A percentile compares a stretch with the other conserved stretches of the same genome.
Conservation (phyloP, 129 eudicot species). For the Saposhnikovia divaricata region DNA sequence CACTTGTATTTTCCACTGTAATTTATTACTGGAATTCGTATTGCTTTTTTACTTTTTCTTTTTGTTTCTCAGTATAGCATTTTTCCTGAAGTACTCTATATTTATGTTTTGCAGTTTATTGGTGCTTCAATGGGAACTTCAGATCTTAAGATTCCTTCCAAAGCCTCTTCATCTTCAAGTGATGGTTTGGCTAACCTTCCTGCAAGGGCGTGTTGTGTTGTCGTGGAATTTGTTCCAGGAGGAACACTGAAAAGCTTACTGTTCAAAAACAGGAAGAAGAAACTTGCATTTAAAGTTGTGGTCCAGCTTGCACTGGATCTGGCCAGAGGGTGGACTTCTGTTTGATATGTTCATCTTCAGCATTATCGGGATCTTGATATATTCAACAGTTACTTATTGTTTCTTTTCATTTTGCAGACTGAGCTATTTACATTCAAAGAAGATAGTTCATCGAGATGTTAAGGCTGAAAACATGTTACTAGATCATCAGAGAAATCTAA, state of each 20-base stretch:
- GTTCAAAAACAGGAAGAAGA: conserved; percentile 64
- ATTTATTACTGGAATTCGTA: background rate
- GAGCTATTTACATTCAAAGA: conserved; percentile 76
- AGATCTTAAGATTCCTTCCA: conserved; percentile 70
- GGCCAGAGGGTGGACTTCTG: conserved; percentile 61
- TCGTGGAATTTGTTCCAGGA: conserved; percentile 71
- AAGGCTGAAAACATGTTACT: conserved; percentile 89
- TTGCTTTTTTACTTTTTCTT: background rate
- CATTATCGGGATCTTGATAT: background rate
- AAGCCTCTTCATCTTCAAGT: conserved; percentile 28
- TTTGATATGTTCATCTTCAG: background rate
- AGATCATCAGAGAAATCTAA: conserved; percentile 46
- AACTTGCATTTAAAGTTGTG: conserved; percentile 69
- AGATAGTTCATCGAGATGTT: conserved; percentile 94
- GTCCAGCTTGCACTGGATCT: conserved; percentile 87
- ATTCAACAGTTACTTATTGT: background rate
- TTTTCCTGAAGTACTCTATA: background rate
- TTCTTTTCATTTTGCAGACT: conserved; percentile 38
- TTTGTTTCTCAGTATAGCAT: background rate
- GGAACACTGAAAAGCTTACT: conserved; percentile 70
- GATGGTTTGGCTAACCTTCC: conserved; percentile 58
- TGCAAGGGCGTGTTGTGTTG: conserved; percentile 84
- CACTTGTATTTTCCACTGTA: background rate
- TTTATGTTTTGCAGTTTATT: conserved; percentile 52
- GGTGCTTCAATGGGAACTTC: conserved; percentile 99